These are phyloP conservation scores for Fusarium guadeloupense DNA, from an alignment of 2,329 filamentous ascomycete genomes.

Conservation along the genomic window DNA sequence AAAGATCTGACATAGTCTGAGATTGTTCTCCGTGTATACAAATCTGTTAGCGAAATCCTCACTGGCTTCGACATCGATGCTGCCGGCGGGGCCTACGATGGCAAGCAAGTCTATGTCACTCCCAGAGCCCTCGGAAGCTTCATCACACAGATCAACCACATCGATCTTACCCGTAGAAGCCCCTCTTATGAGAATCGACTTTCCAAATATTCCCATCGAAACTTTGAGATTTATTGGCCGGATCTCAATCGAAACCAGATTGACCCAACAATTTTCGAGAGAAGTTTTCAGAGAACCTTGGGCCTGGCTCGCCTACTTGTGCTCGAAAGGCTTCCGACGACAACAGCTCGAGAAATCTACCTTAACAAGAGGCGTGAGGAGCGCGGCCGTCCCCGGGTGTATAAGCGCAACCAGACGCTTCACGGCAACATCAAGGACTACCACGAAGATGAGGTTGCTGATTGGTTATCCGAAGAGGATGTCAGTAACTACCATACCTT, in stretches of 20 bases:
- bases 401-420: conserved; percentile 48
- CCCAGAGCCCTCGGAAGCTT: conserved; percentile 81
- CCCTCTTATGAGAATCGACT: conserved; percentile 89
- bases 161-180: conserved; percentile 81
- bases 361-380: conserved; percentile 75
- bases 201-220: conserved; percentile 84
- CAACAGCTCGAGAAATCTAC: conserved; percentile 74
- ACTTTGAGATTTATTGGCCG: conserved; percentile 86
- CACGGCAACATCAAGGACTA: conserved; percentile 80
- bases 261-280: conserved; percentile 87
- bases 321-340: conserved; percentile 78
- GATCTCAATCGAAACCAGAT: conserved; percentile 77
- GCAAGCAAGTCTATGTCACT: conserved; percentile 79
- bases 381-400: conserved; percentile 71
- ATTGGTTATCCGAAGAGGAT: conserved; percentile 82
- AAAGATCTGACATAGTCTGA: conserved; percentile 48
- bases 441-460: conserved; percentile 82
- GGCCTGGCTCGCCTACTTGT: conserved; percentile 83
- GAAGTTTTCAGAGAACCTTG: conserved; percentile 78
- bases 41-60: conserved; percentile 83
- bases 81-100: conserved; percentile 82
- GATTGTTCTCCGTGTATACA: conserved; percentile 87
- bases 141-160: conserved; percentile 82
- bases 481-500: conserved; percentile 83
- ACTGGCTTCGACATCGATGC: conserved; percentile 91